phyloP scores from a whole-genome alignment of 2,329 filamentous ascomycete genomes.

The Phialophora verrucosa region DNA sequence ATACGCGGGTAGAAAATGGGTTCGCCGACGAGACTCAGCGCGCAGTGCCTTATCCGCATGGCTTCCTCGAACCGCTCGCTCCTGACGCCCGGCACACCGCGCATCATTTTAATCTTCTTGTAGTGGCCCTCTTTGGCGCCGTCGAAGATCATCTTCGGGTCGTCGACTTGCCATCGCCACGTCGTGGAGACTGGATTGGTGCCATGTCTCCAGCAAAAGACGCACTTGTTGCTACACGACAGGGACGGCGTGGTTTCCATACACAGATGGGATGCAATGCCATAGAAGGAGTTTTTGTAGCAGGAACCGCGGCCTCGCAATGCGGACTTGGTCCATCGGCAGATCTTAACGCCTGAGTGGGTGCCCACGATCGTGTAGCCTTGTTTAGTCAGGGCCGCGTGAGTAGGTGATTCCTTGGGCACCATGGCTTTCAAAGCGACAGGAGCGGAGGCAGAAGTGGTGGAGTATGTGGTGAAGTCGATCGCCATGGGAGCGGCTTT shows the following conservation, averaged over 20 bases:
- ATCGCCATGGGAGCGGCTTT: slow-evolving; percentile 67
- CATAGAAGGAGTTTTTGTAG: slow-evolving; percentile 98
- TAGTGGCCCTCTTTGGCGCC: slow-evolving; percentile 93
- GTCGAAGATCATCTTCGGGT: slow-evolving; percentile 84
- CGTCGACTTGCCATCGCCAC: slow-evolving; percentile 95
- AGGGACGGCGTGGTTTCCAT: slow-evolving; percentile 98
- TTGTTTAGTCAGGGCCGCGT: slow-evolving; percentile 89
- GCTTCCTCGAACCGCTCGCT: slow-evolving; percentile 92
- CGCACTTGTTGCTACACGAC: slow-evolving; percentile 96
- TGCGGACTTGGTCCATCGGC: slow-evolving; percentile 97
- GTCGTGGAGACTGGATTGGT: slow-evolving; percentile 96
- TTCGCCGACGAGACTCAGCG: slow-evolving; percentile 88
- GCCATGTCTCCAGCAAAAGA: slow-evolving; percentile 98
- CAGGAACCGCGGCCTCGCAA: slow-evolving; percentile 91
- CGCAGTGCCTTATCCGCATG: slow-evolving; percentile 91
- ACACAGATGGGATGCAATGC: slow-evolving; percentile 93
- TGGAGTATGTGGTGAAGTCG: slow-evolving; percentile 73
- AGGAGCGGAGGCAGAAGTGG: slow-evolving; percentile 46
- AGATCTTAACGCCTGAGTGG: slow-evolving; percentile 96
- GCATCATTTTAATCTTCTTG: slow-evolving; percentile 97
- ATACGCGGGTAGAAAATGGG: slow-evolving; percentile 99
- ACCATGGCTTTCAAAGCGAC: slow-evolving; percentile 84
- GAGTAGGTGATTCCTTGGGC: slow-evolving; percentile 85
- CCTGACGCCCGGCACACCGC: slow-evolving; percentile 88
- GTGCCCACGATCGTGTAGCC: slow-evolving; percentile 94